Percentiles rank a stretch among this genome's conserved stretches.
These are phyloP conservation scores for Talaromyces sp. DNA, from an alignment of 2,329 filamentous ascomycete genomes.

Conservation along the genomic window DNA sequence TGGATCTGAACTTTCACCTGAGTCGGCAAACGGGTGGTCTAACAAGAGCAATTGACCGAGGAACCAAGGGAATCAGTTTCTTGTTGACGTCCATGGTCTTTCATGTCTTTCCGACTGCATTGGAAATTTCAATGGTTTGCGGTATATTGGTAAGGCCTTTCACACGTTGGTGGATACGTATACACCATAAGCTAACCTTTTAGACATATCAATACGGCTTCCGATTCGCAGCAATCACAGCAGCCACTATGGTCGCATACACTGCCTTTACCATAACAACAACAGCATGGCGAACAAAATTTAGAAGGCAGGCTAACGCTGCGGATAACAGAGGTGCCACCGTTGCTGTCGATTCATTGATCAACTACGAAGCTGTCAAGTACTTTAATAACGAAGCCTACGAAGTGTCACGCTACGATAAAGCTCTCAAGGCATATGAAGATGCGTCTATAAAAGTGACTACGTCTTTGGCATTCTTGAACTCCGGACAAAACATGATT, in stretches of 20 bases:
- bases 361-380: slow-evolving; percentile 99
- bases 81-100: slow-evolving; percentile 97
- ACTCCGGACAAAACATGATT: slow-evolving; percentile 94
- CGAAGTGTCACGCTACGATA: slow-evolving; percentile 86
- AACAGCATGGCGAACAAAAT: slow-evolving; percentile 95
- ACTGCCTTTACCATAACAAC: slow-evolving; percentile 96
- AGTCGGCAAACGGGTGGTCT: slow-evolving; percentile 91
- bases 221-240: slow-evolving; percentile 88
- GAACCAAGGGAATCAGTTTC: slow-evolving; percentile 98
- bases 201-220: slow-evolving; percentile 89
- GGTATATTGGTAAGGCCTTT: slow-evolving; percentile 66
- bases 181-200: not conserved
- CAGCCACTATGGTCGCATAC: slow-evolving; percentile 86
- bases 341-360: slow-evolving; percentile 90
- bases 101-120: slow-evolving; percentile 85
- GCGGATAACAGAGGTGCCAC: slow-evolving; percentile 95
- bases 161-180: not conserved
- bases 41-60: slow-evolving; percentile 89
- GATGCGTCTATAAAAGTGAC: slow-evolving; percentile 94
- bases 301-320: slow-evolving; percentile 89
- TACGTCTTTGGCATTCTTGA: slow-evolving; percentile 87
- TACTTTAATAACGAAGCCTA: slow-evolving; percentile 99
- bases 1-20: slow-evolving; percentile 92
- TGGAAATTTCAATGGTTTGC: slow-evolving; percentile 94
- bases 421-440: slow-evolving; percentile 80